Evolutionary conservation across 768 basidiomycete genomes (phyloP), one percentile per base, ranked within the genome.

Genomic region (Collybia sp.): DNA sequence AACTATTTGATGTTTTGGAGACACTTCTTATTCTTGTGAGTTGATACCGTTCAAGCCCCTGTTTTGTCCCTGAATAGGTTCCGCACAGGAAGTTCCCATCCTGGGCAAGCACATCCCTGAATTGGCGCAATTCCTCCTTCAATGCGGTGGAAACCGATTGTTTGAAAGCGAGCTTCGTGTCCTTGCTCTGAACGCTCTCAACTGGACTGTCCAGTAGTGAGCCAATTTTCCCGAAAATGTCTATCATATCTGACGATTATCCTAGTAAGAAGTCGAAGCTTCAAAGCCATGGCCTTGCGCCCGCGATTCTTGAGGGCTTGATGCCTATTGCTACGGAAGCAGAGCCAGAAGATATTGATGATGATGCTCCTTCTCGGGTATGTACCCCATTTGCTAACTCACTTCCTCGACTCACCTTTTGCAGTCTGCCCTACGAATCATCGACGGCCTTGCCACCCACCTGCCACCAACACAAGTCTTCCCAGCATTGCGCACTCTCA

Each of bases 151-250:
- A 30, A 93, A 95, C 71, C 77, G 76, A 51, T 66, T 70, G 10
- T 82, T 85, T 57, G 88, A 90, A 38, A 65, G 69, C 40, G 92
- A 89, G 43, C 80, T 96, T 48, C 87, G 96, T 47, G 80, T 93
- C 49, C 85, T 96, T 55, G 84, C 88, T 9, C 77, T 99, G 33
- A 98, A 97, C 58, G 88, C 90, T 6, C 80, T 99, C 8, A 88
- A 92, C 59, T 98, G 94, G 94, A 92, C 93, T 6, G 85, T 98
- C 44, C 88, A 94, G 74, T 98, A 98, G 93, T 85, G 58, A 56
- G 85, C 69, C 6, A 9, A 1, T 3, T 15, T 38, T 31, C 12
- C 25, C 11, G 41, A 33, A 31, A 9, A 5, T n/a, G 15, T 19
- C 15, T 15, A n/a, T 36, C 15, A 43, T 45, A 17, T 34, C 42